These are phyloP conservation scores for Russula lepida DNA, from an alignment of 768 basidiomycete genomes.

Conservation along the genomic window DNA sequence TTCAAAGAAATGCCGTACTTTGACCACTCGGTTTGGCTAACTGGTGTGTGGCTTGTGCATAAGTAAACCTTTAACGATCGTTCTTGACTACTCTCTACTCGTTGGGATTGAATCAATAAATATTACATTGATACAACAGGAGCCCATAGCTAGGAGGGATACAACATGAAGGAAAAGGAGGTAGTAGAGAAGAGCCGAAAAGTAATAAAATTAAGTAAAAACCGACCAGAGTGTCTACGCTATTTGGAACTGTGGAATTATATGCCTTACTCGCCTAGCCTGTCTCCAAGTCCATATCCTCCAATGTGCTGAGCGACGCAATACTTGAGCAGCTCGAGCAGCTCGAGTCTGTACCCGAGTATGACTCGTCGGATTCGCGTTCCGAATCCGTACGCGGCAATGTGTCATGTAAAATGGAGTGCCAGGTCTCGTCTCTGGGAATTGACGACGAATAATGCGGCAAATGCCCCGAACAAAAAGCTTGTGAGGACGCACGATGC, in stretches of 20 bases:
- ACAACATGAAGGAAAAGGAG: not conserved
- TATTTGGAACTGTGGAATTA: not conserved
- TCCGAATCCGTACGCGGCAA: slow-evolving; percentile 2
- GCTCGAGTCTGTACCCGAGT: slow-evolving; percentile 12
- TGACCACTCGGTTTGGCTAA: too few relatives aligned
- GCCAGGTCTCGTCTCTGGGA: slow-evolving; percentile 22
- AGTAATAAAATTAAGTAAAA: slow-evolving; percentile 11
- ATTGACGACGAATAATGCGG: slow-evolving; percentile 33
- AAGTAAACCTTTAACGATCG: too few relatives aligned
- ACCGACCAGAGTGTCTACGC: not conserved
- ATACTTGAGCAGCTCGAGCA: slow-evolving; percentile 22
- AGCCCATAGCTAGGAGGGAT: not conserved
- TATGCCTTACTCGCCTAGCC: not conserved
- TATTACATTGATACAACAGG: slow-evolving; percentile 10
- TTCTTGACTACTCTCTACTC: not conserved
- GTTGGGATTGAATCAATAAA: not conserved
- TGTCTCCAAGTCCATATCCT: slow-evolving; percentile 1
- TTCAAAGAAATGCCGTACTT: too few relatives aligned
- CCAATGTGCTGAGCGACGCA: slow-evolving; percentile 19
- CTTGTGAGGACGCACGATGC: slow-evolving; percentile 48
- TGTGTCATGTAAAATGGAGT: slow-evolving; percentile 18
- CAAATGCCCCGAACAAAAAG: slow-evolving; percentile 50
- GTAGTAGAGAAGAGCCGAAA: not conserved
- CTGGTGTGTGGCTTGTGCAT: too few relatives aligned
- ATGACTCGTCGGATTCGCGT: slow-evolving; percentile 6